These are phyloP conservation scores for California macrophylla DNA, from an alignment of 441 rosid species.

Conservation along the genomic window DNA sequence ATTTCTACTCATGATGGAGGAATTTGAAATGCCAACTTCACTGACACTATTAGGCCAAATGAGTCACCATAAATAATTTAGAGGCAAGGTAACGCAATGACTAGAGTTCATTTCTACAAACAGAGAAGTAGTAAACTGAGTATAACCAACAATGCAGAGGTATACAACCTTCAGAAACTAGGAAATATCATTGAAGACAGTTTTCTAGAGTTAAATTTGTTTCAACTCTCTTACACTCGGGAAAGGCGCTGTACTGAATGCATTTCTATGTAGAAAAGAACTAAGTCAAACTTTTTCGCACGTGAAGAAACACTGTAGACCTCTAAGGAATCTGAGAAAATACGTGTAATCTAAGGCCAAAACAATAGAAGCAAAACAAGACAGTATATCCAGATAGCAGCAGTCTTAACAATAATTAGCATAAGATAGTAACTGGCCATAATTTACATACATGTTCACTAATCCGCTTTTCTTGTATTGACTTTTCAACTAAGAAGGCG, in stretches of 20 bases:
- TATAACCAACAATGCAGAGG: not conserved
- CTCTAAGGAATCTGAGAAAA: not conserved
- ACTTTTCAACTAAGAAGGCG: constrained; percentile 68
- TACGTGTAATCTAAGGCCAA: not conserved
- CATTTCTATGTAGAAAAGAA: not conserved
- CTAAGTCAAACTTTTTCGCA: not conserved
- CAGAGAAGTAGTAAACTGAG: not conserved
- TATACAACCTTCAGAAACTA: not conserved
- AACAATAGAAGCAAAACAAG: not conserved
- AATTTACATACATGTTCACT: constrained; percentile 53
- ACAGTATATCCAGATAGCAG: not conserved
- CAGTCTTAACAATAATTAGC: not conserved
- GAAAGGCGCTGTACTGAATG: not conserved
- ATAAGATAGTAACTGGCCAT: not conserved
- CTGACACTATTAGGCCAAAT: not conserved
- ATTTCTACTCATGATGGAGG: not conserved
- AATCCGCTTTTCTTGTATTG: constrained; percentile 48
- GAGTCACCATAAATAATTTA: not conserved
- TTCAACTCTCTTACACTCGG: not conserved
- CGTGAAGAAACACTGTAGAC: not conserved
- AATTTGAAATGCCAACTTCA: not conserved
- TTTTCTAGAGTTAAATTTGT: not conserved
- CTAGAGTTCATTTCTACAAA: not conserved
- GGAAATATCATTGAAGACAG: not conserved
- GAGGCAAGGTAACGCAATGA: not conserved